phyloP scores from a whole-genome alignment of 1,139 yeast species.

The Suhomyces maxii region DNA sequence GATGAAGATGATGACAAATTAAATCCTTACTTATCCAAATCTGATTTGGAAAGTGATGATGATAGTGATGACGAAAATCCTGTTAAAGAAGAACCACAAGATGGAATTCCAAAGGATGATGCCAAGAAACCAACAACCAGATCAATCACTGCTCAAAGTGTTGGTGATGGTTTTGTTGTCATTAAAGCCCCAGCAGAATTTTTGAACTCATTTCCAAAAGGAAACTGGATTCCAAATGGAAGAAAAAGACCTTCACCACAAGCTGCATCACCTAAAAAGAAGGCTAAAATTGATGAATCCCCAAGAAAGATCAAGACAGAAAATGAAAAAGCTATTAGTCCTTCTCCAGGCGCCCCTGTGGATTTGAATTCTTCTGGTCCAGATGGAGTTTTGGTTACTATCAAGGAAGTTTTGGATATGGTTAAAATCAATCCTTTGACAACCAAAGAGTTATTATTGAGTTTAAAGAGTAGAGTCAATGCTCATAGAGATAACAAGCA shows the following conservation, averaged over 20 bases:
- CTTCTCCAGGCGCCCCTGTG: slow-evolving; percentile 13
- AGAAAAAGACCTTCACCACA: slow-evolving; percentile 38
- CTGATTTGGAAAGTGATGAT: slow-evolving; percentile 64
- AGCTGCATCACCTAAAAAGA: slow-evolving; percentile 37
- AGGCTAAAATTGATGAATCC: slow-evolving; percentile 32
- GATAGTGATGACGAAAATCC: slow-evolving; percentile 33
- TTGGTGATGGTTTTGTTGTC: slow-evolving; percentile 66
- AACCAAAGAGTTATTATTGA: slow-evolving; percentile 63
- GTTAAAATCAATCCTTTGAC: slow-evolving; percentile 64
- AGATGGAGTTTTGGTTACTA: slow-evolving; percentile 55
- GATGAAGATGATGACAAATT: slow-evolving; percentile 74
- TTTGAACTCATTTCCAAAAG: slow-evolving; percentile 68
- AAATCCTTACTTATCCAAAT: slow-evolving; percentile 78
- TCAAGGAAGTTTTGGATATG: slow-evolving; percentile 66
- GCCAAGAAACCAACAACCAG: slow-evolving; percentile 19
- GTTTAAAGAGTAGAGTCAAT: slow-evolving; percentile 62
- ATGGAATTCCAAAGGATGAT: slow-evolving; percentile 22
- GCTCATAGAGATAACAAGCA: slow-evolving; percentile 69
- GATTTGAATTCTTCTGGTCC: slow-evolving; percentile 43
- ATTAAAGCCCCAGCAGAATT: slow-evolving; percentile 64
- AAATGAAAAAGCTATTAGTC: slow-evolving; percentile 19
- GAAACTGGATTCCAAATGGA: slow-evolving; percentile 80
- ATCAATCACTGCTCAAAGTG: slow-evolving; percentile 46
- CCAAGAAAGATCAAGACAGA: slow-evolving; percentile 16
- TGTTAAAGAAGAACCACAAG: slow-evolving; percentile 48